phyloP scores from a whole-genome alignment of 1,284 basidiomycete species.

The Papiliotrema fonsecae region DNA sequence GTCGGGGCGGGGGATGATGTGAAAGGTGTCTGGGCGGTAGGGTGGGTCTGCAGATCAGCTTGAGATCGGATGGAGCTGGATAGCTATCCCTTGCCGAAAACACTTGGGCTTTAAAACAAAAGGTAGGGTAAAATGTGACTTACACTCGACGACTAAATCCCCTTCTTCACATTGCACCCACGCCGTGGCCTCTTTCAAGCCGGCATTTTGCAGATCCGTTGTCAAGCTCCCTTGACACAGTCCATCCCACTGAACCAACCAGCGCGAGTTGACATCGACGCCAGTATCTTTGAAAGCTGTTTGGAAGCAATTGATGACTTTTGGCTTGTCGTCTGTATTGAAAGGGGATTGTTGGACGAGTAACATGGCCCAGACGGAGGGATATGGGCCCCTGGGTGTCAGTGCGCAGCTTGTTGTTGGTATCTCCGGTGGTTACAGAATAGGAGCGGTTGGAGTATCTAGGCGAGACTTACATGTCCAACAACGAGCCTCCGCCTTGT shows the following conservation, averaged over 20 bases:
- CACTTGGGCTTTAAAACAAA: neutral
- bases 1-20: conserved; percentile 10
- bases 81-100: neutral
- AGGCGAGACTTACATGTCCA: conserved; percentile 64
- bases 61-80: neutral
- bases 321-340: conserved; percentile 59
- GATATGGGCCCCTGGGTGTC: conserved; percentile 65
- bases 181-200: conserved; percentile 22
- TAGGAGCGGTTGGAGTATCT: too few species aligned
- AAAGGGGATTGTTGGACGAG: conserved; percentile 70
- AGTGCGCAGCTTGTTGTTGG: too few species aligned
- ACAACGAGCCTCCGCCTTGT: conserved; percentile 76
- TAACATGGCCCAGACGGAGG: conserved; percentile 75
- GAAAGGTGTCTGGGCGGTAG: conserved; percentile 16
- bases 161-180: conserved; percentile 38
- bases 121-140: conserved; percentile 9
- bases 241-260: conserved; percentile 64
- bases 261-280: conserved; percentile 73
- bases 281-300: conserved; percentile 61
- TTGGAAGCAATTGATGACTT: conserved; percentile 41
- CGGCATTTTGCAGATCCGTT: conserved; percentile 30
- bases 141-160: conserved; percentile 36
- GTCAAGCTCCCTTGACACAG: conserved; percentile 31
- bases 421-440: too few species aligned
- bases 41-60: conserved; percentile 6